Evolutionary conservation across 108 stramenopile species (phyloP), one percentile per base, ranked within the genome.

Genomic region (Parietichytrium sp.): DNA sequence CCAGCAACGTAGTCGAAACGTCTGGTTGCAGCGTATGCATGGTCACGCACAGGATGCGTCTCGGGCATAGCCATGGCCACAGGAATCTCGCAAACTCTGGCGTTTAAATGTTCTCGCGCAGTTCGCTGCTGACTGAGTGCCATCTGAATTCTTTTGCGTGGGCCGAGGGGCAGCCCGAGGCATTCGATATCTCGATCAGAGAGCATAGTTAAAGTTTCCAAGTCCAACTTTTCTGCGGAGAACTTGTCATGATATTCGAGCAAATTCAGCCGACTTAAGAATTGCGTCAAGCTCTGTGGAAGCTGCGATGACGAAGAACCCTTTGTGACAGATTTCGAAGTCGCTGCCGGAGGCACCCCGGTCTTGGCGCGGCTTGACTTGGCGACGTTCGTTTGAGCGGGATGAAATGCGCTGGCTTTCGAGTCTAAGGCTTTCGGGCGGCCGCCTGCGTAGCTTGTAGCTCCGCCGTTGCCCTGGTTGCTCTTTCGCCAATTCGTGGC

Each of bases 131-230:
- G n/a, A n/a, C 15, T n/a, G 10, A 72, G 42, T 27, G 33, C 61
- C 61, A 23, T 1, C 20, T 72, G 38, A 25, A 72, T 45, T 6
- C 61, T 1, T 20, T 72, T 72, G 20, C 20, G 36, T 10, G 61
- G 61, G 38, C 61, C 61, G 6, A 72, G 42, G 0, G 61, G 61
- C 33, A 72, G 33, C 0, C 3, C 29, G 10, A 72, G 33, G 29
- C 61, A 42, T 10, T 72, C 61, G 1, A 72, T 33, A 25, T 72
- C 61, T 7, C 42, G 61, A 15, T 45, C 6, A 3, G 3, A 45
- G 38, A 72, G 61, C 61, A 72, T 72, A 25, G 33, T 23, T 15
- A 72, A 20, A 15, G 61, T 72, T 25, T 72, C 61, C 6, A 72
- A 20, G 33, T 72, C 61, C 7, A 72, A 25, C 8, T 20, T 8